Percentiles rank a stretch among this genome's conserved stretches.
Conservation (phyloP, 148 eudicot species). For the Pharnaceum exiguum region DNA sequence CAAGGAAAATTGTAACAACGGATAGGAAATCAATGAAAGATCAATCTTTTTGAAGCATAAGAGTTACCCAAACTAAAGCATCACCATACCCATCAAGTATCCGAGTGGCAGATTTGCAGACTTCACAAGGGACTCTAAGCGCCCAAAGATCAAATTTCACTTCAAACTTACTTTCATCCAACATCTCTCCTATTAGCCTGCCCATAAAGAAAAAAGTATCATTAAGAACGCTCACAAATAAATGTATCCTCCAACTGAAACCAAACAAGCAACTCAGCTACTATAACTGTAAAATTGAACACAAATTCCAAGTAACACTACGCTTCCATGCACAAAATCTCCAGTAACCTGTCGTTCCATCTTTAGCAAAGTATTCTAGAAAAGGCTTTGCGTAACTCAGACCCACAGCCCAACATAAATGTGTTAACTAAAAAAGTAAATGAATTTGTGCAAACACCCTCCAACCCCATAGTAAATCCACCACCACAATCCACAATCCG, state of each 20-base stretch:
- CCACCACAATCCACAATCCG: too few species aligned
- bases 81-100: constrained; percentile 66
- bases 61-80: neutral
- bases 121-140: constrained; percentile 68
- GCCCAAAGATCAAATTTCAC: constrained; percentile 71
- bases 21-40: neutral
- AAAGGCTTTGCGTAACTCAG: too few species aligned
- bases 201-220: neutral
- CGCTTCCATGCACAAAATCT: too few species aligned
- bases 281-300: too few species aligned
- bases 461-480: too few species aligned
- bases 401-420: too few species aligned
- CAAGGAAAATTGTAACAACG: neutral
- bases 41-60: too few species aligned
- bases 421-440: too few species aligned
- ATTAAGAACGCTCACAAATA: neutral
- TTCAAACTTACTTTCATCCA: constrained; percentile 89
- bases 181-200: constrained; percentile 25
- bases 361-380: too few species aligned
- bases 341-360: too few species aligned
- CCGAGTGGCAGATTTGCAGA: constrained; percentile 70
- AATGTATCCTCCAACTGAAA: neutral
- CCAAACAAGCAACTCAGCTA: neutral
- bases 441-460: too few species aligned
- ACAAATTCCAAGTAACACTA: too few species aligned